Evolutionary conservation across 495 filamentous ascomycete species (phyloP).

Genomic region (Hypoxylon lienhwacheense): DNA sequence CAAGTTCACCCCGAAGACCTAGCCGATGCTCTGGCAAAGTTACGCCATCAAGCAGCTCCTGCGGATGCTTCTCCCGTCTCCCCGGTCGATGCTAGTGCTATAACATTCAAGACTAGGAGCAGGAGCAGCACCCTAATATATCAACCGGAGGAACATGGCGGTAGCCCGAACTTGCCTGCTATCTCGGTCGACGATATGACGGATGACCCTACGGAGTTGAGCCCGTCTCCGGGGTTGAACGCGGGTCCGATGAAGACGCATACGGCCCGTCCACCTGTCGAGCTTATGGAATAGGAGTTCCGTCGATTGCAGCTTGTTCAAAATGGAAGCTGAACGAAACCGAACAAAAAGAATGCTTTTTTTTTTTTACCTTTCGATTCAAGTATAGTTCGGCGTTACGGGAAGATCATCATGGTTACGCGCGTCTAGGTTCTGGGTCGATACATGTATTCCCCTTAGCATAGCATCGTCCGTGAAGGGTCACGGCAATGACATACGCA

Average conservation of each 20-base stretch:
- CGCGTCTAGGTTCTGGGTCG: neutral
- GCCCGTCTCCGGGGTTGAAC: conserved; percentile 45
- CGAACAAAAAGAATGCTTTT: no score
- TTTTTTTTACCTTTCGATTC: conserved; percentile 5
- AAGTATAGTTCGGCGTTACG: conserved; percentile 31
- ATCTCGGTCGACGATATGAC: conserved; percentile 92
- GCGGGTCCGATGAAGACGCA: conserved; percentile 64
- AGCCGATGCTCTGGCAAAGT: conserved; percentile 71
- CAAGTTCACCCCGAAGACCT: conserved; percentile 90
- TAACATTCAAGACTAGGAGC: conserved; percentile 36
- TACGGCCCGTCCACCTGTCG: conserved; percentile 83
- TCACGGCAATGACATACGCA: conserved; percentile 5
- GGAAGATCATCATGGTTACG: conserved; percentile 1
- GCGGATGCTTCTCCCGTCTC: conserved; percentile 38
- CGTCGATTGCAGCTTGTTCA: neutral
- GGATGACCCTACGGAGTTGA: conserved; percentile 53
- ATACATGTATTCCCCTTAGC: conserved; percentile 1
- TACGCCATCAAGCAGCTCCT: conserved; percentile 51
- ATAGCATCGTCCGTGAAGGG: conserved; percentile 12
- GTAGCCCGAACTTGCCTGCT: conserved; percentile 76
- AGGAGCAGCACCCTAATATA: conserved; percentile 72
- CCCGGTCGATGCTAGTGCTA: conserved; percentile 35
- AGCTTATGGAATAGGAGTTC: conserved; percentile 69
- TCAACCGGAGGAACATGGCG: conserved; percentile 72
- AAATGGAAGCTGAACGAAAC: conserved; percentile 3